These are phyloP conservation scores for Kondoa subrosea DNA, from an alignment of 768 basidiomycete species.

Conservation along the genomic window DNA sequence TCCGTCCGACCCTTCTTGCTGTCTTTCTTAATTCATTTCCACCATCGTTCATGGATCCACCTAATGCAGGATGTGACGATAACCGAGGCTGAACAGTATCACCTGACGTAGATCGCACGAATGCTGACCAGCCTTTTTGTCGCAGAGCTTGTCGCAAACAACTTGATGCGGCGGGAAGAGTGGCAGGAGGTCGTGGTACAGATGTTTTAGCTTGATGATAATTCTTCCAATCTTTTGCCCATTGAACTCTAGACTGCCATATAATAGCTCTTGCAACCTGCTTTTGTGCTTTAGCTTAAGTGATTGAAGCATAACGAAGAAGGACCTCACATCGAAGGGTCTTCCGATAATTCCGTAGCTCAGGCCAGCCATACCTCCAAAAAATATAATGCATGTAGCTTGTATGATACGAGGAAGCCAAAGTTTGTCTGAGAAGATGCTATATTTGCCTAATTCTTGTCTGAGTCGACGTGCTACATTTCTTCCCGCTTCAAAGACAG, in stretches of 20 bases:
- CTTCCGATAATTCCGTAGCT: constrained; percentile 16
- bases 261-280: neutral
- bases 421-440: constrained; percentile 5
- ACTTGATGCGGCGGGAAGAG: too few relatives aligned
- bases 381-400: constrained; percentile 11
- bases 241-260: neutral
- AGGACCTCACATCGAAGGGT: constrained; percentile 10
- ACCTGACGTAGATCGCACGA: too few relatives aligned
- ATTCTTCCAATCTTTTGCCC: neutral
- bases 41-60: neutral
- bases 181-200: neutral
- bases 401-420: constrained; percentile 14
- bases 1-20: neutral
- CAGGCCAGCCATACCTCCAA: constrained; percentile 15
- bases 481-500: constrained; percentile 23
- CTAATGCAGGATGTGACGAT: neutral
- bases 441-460: constrained; percentile 15
- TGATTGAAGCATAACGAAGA: neutral
- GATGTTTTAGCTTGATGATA: neutral
- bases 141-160: too few relatives aligned
- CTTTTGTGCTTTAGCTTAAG: neutral
- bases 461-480: constrained; percentile 13
- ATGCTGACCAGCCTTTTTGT: too few relatives aligned
- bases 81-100: neutral
- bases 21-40: neutral